A percentile compares a stretch with the other conserved stretches of the same genome.
Conservation (phyloP, 331 rosid genomes). For the Quercus tomentella region DNA sequence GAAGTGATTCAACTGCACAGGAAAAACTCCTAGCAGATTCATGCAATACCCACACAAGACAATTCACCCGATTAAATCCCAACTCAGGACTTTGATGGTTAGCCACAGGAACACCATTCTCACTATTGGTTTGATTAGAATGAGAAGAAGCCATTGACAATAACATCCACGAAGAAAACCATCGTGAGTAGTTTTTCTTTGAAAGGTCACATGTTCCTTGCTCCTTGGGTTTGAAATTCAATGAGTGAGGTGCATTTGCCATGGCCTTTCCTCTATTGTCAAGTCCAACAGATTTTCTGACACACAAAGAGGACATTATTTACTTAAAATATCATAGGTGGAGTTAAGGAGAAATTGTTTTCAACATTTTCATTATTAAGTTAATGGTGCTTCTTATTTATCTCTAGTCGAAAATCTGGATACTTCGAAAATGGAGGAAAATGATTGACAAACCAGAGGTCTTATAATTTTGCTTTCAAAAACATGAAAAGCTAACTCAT, state of each 20-base stretch:
- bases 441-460: no score
- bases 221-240: slow-evolving; percentile 29
- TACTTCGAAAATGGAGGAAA: neutral
- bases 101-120: slow-evolving; percentile 22
- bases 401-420: neutral
- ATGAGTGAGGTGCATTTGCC: slow-evolving; percentile 18
- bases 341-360: neutral
- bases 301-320: slow-evolving; percentile 1
- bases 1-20: slow-evolving; percentile 42
- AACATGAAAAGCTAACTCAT: neutral
- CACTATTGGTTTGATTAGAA: slow-evolving; percentile 28
- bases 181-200: slow-evolving; percentile 18
- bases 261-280: slow-evolving; percentile 26
- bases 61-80: slow-evolving; percentile 42
- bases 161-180: slow-evolving; percentile 26
- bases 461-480: neutral
- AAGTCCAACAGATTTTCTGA: slow-evolving; percentile 32
- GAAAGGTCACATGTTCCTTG: slow-evolving; percentile 23
- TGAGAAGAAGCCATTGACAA: slow-evolving; percentile 19
- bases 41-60: slow-evolving; percentile 49
- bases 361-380: neutral
- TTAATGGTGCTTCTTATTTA: neutral
- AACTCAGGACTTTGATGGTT: slow-evolving; percentile 12
- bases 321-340: neutral
- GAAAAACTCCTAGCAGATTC: slow-evolving; percentile 72